A percentile compares a stretch with the other conserved stretches of the same genome.
phyloP scores from a whole-genome alignment of 331 rosid species.

The Malus hybrid region DNA sequence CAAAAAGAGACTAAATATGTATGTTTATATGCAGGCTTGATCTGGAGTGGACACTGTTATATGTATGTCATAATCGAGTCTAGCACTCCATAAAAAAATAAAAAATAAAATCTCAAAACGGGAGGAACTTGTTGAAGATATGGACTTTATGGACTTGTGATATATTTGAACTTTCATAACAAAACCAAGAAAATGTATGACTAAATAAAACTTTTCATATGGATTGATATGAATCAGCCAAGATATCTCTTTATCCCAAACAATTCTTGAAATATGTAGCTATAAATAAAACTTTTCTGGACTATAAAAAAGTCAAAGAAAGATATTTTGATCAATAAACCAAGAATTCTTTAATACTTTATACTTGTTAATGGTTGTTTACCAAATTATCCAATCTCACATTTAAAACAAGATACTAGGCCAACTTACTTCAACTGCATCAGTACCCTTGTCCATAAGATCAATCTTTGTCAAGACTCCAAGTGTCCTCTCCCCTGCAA shows the following conservation, averaged over 20 bases:
- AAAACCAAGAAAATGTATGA: neutral
- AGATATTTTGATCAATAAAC: neutral
- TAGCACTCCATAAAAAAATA: neutral
- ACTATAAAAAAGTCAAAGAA: neutral
- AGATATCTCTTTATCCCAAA: neutral
- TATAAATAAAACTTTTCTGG: neutral
- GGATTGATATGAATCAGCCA: neutral
- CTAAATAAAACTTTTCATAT: neutral
- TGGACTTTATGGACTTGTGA: neutral
- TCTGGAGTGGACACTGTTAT: neutral
- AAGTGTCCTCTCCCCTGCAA: conserved; percentile 86
- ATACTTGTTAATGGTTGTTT: neutral
- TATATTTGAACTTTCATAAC: neutral
- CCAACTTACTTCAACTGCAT: conserved; percentile 85
- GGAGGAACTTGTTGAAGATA: neutral
- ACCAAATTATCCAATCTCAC: neutral
- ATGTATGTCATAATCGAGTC: neutral
- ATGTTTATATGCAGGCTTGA: neutral
- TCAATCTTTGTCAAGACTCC: conserved; percentile 98
- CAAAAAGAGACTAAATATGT: neutral
- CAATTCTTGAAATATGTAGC: neutral
- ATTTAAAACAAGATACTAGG: neutral
- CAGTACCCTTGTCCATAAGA: conserved; percentile 99
- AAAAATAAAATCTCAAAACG: neutral
- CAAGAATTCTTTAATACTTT: neutral